Evolutionary conservation across 306 rosid species (phyloP).

Genomic region (Dryas octopetala): DNA sequence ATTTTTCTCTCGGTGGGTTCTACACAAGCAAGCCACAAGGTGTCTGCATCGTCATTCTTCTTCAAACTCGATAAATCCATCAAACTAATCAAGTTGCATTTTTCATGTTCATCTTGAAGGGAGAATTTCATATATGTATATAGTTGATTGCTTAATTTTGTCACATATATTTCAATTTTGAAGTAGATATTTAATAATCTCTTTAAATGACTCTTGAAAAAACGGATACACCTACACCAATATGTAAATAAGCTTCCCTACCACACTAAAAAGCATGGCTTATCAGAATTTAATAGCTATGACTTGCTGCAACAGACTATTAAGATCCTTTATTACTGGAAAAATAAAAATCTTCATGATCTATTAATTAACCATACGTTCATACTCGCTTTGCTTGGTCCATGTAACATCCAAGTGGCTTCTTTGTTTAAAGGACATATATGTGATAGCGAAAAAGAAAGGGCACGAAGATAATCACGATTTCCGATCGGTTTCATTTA

Average conservation of each 20-base stretch:
- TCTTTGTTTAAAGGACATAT: neutral
- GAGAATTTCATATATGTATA: no score
- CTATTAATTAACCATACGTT: neutral
- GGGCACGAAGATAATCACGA: no score
- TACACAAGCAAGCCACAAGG: no score
- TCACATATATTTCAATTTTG: neutral
- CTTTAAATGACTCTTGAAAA: conserved; percentile 22
- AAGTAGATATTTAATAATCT: conserved; percentile 13
- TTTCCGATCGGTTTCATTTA: no score
- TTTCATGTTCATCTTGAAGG: no score
- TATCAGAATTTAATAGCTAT: conserved; percentile 17
- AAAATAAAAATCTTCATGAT: neutral
- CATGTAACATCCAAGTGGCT: neutral
- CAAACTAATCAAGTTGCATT: no score
- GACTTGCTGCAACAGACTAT: conserved; percentile 22
- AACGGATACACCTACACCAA: conserved; percentile 21
- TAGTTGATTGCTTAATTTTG: neutral
- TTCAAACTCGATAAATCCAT: no score
- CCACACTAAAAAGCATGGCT: conserved; percentile 16
- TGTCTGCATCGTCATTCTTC: no score
- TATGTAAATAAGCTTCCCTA: neutral
- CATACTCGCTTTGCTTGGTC: neutral
- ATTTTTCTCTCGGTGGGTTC: no score
- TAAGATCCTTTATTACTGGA: conserved; percentile 9
- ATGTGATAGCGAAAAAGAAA: no score